Evolutionary conservation across 345 rosid genomes (phyloP).

Genomic region (Xanthoceras sorbifolium): DNA sequence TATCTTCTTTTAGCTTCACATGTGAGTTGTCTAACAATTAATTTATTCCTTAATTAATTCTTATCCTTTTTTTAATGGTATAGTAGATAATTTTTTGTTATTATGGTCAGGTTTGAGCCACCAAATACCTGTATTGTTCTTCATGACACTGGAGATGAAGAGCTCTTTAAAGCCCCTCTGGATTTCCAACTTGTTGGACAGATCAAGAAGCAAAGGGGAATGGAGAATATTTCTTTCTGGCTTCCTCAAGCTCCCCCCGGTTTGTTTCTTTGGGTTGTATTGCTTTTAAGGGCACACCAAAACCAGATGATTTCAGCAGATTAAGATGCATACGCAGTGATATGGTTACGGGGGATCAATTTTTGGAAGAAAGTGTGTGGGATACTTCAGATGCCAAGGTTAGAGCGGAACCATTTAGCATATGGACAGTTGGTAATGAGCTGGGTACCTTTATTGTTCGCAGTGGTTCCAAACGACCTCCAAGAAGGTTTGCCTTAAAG

Average conservation of each 20-base stretch:
- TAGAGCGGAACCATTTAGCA: slow-evolving; percentile 70
- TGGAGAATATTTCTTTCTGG: slow-evolving; percentile 86
- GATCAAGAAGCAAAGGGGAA: slow-evolving; percentile 79
- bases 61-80: slow-evolving; percentile 9
- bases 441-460: slow-evolving; percentile 84
- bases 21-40: too few species aligned
- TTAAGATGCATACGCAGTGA: slow-evolving; percentile 85
- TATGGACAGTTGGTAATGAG: slow-evolving; percentile 78
- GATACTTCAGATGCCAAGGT: slow-evolving; percentile 72
- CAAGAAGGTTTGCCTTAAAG: slow-evolving; percentile 88
- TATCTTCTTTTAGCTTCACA: too few species aligned
- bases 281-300: slow-evolving; percentile 75
- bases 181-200: slow-evolving; percentile 80
- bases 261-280: slow-evolving; percentile 90
- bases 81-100: slow-evolving; percentile 15
- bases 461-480: slow-evolving; percentile 83
- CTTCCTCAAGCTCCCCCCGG: slow-evolving; percentile 97
- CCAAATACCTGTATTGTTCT: slow-evolving; percentile 83
- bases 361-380: slow-evolving; percentile 90
- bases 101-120: slow-evolving; percentile 69
- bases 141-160: slow-evolving; percentile 69
- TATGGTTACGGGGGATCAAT: slow-evolving; percentile 83
- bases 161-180: slow-evolving; percentile 59
- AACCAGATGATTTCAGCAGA: slow-evolving; percentile 55
- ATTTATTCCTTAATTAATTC: not conserved